These are phyloP conservation scores for Aspergillus pseudoglaucus DNA, from an alignment of 2,329 filamentous ascomycete species.

Conservation along the genomic window DNA sequence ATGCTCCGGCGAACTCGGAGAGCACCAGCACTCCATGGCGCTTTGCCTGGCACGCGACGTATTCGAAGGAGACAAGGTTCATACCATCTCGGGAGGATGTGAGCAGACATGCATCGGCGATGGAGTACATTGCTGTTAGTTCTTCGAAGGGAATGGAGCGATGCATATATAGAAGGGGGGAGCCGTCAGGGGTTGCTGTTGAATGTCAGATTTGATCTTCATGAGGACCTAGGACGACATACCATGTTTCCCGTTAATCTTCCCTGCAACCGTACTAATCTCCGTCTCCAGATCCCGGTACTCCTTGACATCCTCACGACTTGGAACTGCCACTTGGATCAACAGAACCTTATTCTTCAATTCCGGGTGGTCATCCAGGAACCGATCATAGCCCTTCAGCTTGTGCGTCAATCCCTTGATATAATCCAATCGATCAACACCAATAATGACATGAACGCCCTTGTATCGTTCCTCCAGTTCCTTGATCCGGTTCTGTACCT, in stretches of 20 bases:
- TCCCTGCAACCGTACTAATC: conserved; percentile 84
- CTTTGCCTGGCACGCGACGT: conserved; percentile 82
- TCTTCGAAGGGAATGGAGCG: conserved; percentile 90
- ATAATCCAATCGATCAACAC: conserved; percentile 89
- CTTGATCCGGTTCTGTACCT: conserved; percentile 73
- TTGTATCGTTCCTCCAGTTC: conserved; percentile 76
- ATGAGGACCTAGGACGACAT: conserved; percentile 8
- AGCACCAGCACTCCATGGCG: conserved; percentile 86
- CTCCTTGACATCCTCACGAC: conserved; percentile 77
- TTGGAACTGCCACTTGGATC: conserved; percentile 88
- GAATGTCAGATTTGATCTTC: conserved; percentile 2
- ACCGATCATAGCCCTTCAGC: conserved; percentile 83
- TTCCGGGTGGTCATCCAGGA: conserved; percentile 85
- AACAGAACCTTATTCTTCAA: conserved; percentile 90
- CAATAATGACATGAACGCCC: conserved; percentile 84
- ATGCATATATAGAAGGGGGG: conserved; percentile 93
- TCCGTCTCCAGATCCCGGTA: conserved; percentile 89
- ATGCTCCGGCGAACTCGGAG: conserved; percentile 91
- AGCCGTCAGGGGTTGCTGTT: conserved; percentile 80
- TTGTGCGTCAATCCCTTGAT: conserved; percentile 97
- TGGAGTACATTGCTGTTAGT: conserved; percentile 83
- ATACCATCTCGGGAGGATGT: conserved; percentile 90
- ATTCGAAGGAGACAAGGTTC: conserved; percentile 96
- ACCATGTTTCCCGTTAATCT: conserved; percentile 89
- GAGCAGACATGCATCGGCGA: conserved; percentile 81